A percentile compares a stretch with the other conserved stretches of the same genome.
These are phyloP conservation scores for Diaporthe citrichinensis DNA, from an alignment of 2,329 filamentous ascomycete species.

Conservation along the genomic window DNA sequence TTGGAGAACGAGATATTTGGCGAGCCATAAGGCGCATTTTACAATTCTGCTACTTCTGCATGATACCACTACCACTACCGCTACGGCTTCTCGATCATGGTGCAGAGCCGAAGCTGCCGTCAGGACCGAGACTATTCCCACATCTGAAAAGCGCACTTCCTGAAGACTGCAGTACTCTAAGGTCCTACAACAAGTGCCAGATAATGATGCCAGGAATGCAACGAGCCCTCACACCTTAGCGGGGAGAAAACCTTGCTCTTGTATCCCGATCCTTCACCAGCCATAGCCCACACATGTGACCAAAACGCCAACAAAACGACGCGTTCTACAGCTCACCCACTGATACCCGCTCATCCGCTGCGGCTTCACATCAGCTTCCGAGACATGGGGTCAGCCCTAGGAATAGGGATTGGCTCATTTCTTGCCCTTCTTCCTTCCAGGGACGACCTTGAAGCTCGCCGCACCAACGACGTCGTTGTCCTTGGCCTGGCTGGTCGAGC, in stretches of 20 bases:
- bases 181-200: not conserved
- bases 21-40: conserved; percentile 6
- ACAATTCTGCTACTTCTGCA: conserved; percentile 4
- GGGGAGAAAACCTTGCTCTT: not conserved
- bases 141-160: not conserved
- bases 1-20: not conserved
- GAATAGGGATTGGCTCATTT: conserved; percentile 61
- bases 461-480: conserved; percentile 52
- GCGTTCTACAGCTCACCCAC: not conserved
- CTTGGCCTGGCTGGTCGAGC: conserved; percentile 62
- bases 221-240: not conserved
- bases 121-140: not conserved
- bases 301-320: not conserved
- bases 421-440: conserved; percentile 92
- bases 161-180: not conserved
- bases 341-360: not conserved
- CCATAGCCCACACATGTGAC: not conserved
- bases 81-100: conserved; percentile 2
- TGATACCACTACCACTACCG: not conserved
- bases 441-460: conserved; percentile 89
- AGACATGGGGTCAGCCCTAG: not conserved
- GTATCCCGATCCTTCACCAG: not conserved
- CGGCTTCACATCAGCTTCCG: not conserved
- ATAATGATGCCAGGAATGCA: not conserved
- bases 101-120: not conserved